These are phyloP conservation scores for Chlorella vulgaris DNA, from an alignment of 139 green algal genomes.

Conservation along the genomic window DNA sequence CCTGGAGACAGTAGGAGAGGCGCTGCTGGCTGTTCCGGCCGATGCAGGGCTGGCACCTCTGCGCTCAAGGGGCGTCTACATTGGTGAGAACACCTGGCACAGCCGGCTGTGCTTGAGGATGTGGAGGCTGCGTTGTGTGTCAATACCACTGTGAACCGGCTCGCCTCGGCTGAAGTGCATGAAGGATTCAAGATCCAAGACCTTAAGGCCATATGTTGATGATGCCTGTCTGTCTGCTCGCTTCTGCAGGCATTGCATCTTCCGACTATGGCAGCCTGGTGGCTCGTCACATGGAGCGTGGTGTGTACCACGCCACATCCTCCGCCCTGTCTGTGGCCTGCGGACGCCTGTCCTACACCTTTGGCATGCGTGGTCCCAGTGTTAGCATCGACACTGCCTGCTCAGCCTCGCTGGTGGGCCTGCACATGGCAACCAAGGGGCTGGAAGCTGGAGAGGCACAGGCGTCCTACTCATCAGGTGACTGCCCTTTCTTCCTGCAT, in stretches of 20 bases:
- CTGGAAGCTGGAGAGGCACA: conserved; percentile 9
- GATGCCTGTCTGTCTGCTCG: neutral
- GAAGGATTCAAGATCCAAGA: too few species aligned
- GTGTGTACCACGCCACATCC: conserved; percentile 74
- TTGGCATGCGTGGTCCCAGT: conserved; percentile 71
- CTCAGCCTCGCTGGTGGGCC: conserved; percentile 65
- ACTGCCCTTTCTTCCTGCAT: neutral
- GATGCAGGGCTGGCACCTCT: neutral
- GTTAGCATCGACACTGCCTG: conserved; percentile 85
- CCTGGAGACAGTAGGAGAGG: conserved; percentile 47
- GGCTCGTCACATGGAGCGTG: conserved; percentile 29
- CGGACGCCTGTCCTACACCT: conserved; percentile 76
- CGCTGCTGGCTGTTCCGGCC: neutral
- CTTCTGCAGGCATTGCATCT: conserved; percentile 64
- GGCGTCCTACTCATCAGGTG: conserved; percentile 37
- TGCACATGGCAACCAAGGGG: conserved; percentile 52
- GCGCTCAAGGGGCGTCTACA: conserved; percentile 61
- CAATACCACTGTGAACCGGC: too few species aligned
- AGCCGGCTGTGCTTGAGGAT: too few species aligned
- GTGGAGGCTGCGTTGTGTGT: too few species aligned
- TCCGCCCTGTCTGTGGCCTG: conserved; percentile 63
- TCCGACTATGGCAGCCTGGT: conserved; percentile 77
- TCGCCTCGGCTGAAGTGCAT: too few species aligned
- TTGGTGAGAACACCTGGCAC: too few species aligned
- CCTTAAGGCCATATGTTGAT: too few species aligned